These are phyloP conservation scores for Leccinum imitatum DNA, from an alignment of 768 basidiomycete genomes.

Conservation along the genomic window DNA sequence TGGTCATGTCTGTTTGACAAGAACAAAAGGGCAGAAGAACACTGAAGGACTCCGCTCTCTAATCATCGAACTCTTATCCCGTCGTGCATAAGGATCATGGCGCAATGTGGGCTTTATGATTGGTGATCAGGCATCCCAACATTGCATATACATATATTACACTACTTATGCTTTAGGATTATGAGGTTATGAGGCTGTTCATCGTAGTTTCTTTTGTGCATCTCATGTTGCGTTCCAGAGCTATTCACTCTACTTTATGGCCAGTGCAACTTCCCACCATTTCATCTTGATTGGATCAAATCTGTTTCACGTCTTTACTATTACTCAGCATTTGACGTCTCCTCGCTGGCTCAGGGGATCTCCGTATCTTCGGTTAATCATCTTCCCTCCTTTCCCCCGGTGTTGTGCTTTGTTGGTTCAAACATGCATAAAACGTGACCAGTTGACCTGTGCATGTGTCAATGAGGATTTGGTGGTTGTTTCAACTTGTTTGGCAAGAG, in stretches of 20 bases:
- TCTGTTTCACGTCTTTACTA: too few species aligned
- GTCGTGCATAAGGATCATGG: not conserved
- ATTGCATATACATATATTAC: not conserved
- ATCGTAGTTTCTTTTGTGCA: not conserved
- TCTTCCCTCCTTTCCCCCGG: too few species aligned
- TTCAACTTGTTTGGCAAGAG: slow-evolving; percentile 6
- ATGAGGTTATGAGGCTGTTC: not conserved
- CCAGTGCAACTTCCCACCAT: not conserved
- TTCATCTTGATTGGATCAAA: not conserved
- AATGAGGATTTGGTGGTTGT: not conserved
- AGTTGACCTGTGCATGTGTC: too few species aligned
- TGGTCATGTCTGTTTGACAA: slow-evolving; percentile 22
- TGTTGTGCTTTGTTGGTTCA: not conserved
- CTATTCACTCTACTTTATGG: not conserved
- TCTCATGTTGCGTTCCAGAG: not conserved
- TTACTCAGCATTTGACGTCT: too few species aligned
- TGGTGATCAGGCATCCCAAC: not conserved
- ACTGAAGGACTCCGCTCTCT: slow-evolving; percentile 18
- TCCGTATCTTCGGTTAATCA: too few species aligned
- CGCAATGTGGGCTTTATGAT: not conserved
- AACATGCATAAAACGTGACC: too few species aligned
- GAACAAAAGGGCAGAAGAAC: slow-evolving; percentile 18
- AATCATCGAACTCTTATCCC: slow-evolving; percentile 17
- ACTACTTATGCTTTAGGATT: not conserved
- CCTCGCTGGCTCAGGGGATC: too few species aligned